These are phyloP conservation scores for Trametes hirsuta DNA, from an alignment of 1,284 basidiomycete species.

Conservation along the genomic window DNA sequence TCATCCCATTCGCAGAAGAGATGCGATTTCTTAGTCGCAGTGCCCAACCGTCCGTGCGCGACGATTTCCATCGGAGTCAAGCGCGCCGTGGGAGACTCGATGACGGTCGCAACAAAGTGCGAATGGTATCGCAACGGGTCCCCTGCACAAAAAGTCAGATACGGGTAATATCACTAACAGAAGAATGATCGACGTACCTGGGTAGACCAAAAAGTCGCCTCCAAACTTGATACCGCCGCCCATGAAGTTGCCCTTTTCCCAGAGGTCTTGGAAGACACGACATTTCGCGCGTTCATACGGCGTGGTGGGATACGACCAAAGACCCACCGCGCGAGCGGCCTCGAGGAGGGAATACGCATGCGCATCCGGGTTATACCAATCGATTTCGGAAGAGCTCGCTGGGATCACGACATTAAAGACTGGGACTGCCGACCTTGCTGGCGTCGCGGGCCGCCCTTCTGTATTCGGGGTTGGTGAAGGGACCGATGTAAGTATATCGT, in stretches of 20 bases:
- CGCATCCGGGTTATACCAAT: slow-evolving; percentile 60
- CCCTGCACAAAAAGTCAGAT: slow-evolving; percentile 50
- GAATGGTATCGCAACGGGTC: slow-evolving; percentile 97
- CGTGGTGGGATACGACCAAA: slow-evolving; percentile 80
- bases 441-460: slow-evolving; percentile 29
- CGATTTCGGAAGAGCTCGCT: slow-evolving; percentile 57
- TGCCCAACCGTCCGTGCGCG: slow-evolving; percentile 93
- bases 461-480: slow-evolving; percentile 16
- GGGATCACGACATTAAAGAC: slow-evolving; percentile 64
- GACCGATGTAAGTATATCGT: background rate
- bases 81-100: slow-evolving; percentile 61
- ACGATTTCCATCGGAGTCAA: slow-evolving; percentile 91
- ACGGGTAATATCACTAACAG: background rate
- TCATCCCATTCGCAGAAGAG: slow-evolving; percentile 89
- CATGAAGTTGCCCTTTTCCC: slow-evolving; percentile 83
- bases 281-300: slow-evolving; percentile 72
- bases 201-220: slow-evolving; percentile 95
- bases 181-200: slow-evolving; percentile 58
- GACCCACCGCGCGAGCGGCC: slow-evolving; percentile 62
- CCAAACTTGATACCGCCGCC: slow-evolving; percentile 93
- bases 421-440: slow-evolving; percentile 25
- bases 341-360: slow-evolving; percentile 59
- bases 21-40: slow-evolving; percentile 97
- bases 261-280: slow-evolving; percentile 79
- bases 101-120: slow-evolving; percentile 89